Percentiles rank a stretch among this genome's conserved stretches.
Evolutionary conservation across 2,329 filamentous ascomycete species (phyloP).

Genomic region (Coniochaeta hoffmannii): DNA sequence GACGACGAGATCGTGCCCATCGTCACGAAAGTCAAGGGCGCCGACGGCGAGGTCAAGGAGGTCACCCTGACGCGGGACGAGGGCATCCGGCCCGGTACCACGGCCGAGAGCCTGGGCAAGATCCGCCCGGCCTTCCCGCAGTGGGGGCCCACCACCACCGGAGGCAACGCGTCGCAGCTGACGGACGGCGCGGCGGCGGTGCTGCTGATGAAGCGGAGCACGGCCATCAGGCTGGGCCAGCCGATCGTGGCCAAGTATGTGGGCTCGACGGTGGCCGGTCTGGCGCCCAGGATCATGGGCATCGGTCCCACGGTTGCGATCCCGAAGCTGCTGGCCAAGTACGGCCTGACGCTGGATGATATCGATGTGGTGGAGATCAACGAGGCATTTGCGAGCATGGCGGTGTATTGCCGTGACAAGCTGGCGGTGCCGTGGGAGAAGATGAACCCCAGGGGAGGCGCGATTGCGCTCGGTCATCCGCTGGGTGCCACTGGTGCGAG

Average conservation of each 20-base stretch:
- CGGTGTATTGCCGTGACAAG: conserved; percentile 78
- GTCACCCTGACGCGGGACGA: conserved; percentile 81
- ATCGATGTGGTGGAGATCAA: conserved; percentile 91
- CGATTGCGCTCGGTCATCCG: conserved; percentile 77
- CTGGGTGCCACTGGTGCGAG: conserved; percentile 70
- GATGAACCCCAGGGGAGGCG: conserved; percentile 75
- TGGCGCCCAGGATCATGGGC: conserved; percentile 93
- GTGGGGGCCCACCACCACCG: conserved; percentile 79
- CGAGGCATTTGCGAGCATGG: conserved; percentile 97
- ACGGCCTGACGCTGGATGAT: conserved; percentile 71
- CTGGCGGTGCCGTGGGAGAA: conserved; percentile 65
- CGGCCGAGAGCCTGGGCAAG: conserved; percentile 72
- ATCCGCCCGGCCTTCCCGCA: conserved; percentile 85
- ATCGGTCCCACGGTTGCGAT: conserved; percentile 72
- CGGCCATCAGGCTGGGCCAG: conserved; percentile 77
- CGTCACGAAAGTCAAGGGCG: conserved; percentile 71
- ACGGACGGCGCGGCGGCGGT: conserved; percentile 90
- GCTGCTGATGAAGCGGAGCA: conserved; percentile 89
- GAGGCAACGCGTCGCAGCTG: conserved; percentile 90
- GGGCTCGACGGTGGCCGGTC: conserved; percentile 80
- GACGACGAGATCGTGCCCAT: conserved; percentile 94
- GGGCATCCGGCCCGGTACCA: conserved; percentile 85
- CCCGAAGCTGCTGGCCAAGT: conserved; percentile 76
- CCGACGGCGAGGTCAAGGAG: conserved; percentile 70
- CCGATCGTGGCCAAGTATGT: conserved; percentile 94